Base-by-base conservation (phyloP, 73 alveolate species). In the Blepharisma stoltei region DNA sequence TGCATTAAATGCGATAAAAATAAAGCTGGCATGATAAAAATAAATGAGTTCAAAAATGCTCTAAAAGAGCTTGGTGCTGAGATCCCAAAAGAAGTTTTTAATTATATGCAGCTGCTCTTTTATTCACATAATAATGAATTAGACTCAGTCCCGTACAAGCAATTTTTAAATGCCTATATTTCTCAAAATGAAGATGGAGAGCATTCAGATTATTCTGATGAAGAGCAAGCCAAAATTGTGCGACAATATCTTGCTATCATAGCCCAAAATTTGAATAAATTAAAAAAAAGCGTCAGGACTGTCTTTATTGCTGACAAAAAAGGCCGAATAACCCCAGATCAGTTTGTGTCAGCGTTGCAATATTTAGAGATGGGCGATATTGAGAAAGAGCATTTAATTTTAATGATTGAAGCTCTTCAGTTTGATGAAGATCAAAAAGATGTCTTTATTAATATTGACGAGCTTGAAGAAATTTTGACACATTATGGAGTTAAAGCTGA, bases 351-450 rank as follows among this genome's bases (percentile, higher is more conserved):
- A 60, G 73, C 49, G 0, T 60, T 60, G 73, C 14, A 60, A 9
- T 14, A 25, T 60, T 18, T 60, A 9, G 46, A 5, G 23, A 60
- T 60, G 11, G 48, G 18, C 2, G 47, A 60, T 4, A 60, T 60
- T 20, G n/a, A n/a, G 14, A 60, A 60, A 25, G 73, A 60, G 45
- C 14, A 60, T 25, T 1, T 60, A 14, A 8, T 60, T 1, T n/a
- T 60, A 20, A 14, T 60, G 73, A 8, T 60, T 20, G 73, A 60
- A 60, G 73, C 73, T 60, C 46, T 60, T 20, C 73, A 60, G 73
- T 60, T 14, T 60, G 73, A 60, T 38, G 46, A n/a, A 14, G 73
- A 60, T 2, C 49, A 32, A 32, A 32, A 38, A 11, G 45, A 14
- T 60, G 47, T 60, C 23, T 60, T n/a, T 60, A 60, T 60, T 20